Evolutionary conservation across 1,284 basidiomycete species (phyloP).

Genomic region (Trichosporon inkin): DNA sequence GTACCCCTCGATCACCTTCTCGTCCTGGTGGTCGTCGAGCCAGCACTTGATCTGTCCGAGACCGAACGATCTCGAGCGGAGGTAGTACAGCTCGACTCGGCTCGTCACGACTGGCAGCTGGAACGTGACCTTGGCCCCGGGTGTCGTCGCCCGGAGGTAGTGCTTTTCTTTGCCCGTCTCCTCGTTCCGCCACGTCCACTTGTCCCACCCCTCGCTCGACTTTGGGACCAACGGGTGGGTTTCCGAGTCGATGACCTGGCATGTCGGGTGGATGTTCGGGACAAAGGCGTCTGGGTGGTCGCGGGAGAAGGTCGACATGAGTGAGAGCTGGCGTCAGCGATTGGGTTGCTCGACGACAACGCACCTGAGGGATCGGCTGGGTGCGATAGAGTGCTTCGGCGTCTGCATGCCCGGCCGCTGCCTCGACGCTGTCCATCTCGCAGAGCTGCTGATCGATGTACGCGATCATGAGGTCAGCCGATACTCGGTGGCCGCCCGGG

Average conservation of each 20-base stretch:
- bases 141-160: conserved; percentile 37
- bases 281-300: conserved; percentile 25
- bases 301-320: conserved; percentile 7
- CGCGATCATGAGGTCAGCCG: conserved; percentile 35
- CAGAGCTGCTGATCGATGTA: conserved; percentile 43
- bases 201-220: conserved; percentile 28
- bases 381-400: conserved; percentile 27
- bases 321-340: not conserved
- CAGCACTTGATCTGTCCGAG: conserved; percentile 40
- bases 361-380: conserved; percentile 16
- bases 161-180: conserved; percentile 33
- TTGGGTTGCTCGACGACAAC: not conserved
- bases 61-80: conserved; percentile 31
- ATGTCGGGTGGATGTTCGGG: conserved; percentile 34
- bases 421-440: conserved; percentile 35
- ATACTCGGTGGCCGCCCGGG: conserved; percentile 23
- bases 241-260: conserved; percentile 18
- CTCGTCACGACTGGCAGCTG: conserved; percentile 29
- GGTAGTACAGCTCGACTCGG: conserved; percentile 38
- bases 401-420: conserved; percentile 8
- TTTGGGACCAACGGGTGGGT: conserved; percentile 28
- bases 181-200: conserved; percentile 18
- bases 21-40: conserved; percentile 34
- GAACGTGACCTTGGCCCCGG: conserved; percentile 38
- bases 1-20: conserved; percentile 31